Percentiles rank a stretch among this genome's conserved stretches.
Conservation (phyloP, 75 land plant species). For the Sequoia sempervirens region DNA sequence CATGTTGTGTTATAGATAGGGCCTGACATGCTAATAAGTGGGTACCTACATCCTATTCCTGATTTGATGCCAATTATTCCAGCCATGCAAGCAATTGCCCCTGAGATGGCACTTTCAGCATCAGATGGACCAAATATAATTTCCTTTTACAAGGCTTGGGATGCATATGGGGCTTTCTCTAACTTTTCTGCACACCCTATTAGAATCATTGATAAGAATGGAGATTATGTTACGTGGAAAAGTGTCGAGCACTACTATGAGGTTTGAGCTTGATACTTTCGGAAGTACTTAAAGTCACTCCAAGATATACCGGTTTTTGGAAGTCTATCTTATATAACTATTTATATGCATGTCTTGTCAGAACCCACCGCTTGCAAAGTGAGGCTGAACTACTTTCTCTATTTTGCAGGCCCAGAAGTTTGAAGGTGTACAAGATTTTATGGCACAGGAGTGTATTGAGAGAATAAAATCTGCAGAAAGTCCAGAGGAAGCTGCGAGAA, state of each 20-base stretch:
- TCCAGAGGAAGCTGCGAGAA: constrained; percentile 95
- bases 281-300: neutral
- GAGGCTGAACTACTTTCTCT: neutral
- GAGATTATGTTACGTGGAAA: constrained; percentile 51
- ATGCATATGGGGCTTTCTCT: constrained; percentile 86
- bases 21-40: constrained; percentile 93
- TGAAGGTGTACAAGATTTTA: constrained; percentile 55
- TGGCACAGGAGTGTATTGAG: constrained; percentile 43
- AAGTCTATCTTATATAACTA: neutral
- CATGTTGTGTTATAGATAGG: constrained; percentile 56
- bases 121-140: constrained; percentile 60
- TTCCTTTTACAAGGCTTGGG: constrained; percentile 93
- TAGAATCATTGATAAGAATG: constrained; percentile 49
- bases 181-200: constrained; percentile 92
- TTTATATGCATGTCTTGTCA: neutral
- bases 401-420: constrained; percentile 86
- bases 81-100: constrained; percentile 48
- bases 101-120: constrained; percentile 20
- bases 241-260: constrained; percentile 98
- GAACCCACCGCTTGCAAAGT: neutral
- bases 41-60: constrained; percentile 92
- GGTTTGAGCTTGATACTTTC: constrained; percentile 31
- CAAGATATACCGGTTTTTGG: neutral
- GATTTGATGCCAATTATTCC: constrained; percentile 60
- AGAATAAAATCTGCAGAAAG: constrained; percentile 65